Percentiles rank a stretch among this genome's conserved stretches.
Evolutionary conservation across 495 filamentous ascomycete species (phyloP).

Genomic region (Amphirosellinia nigrospora): DNA sequence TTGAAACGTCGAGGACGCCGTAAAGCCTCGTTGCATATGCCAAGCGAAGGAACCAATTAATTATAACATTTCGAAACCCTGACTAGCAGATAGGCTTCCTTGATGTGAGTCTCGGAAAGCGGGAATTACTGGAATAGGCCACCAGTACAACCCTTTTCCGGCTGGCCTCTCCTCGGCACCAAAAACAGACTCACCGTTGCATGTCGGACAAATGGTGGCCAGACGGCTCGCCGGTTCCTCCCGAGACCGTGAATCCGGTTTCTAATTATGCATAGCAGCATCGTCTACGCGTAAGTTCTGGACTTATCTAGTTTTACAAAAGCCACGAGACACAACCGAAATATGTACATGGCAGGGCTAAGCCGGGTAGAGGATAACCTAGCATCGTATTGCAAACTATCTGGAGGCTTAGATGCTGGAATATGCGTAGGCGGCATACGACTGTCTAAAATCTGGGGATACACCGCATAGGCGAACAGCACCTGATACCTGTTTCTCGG

Average conservation of each 20-base stretch:
- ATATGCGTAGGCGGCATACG: background rate
- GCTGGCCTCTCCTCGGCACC: background rate
- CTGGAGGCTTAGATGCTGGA: slow-evolving; percentile 10
- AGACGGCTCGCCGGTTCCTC: background rate
- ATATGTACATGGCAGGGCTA: background rate
- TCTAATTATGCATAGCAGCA: background rate
- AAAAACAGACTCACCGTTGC: background rate
- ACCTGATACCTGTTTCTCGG: background rate
- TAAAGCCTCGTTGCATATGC: slow-evolving; percentile 7
- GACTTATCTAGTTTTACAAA: background rate
- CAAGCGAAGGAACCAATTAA: background rate
- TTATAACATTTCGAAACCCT: background rate
- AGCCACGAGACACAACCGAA: background rate
- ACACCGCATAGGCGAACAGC: slow-evolving; percentile 4
- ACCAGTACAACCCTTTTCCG: background rate
- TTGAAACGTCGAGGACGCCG: background rate
- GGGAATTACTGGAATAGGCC: background rate
- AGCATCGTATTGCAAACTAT: background rate
- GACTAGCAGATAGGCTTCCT: background rate
- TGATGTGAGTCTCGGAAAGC: background rate
- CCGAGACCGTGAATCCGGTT: background rate
- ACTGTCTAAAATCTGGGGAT: background rate
- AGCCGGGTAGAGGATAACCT: slow-evolving; percentile 12
- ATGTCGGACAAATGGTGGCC: slow-evolving; percentile 9
- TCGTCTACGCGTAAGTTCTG: background rate